Conservation (phyloP, 306 rosid species). For the Benincasa hispida region DNA sequence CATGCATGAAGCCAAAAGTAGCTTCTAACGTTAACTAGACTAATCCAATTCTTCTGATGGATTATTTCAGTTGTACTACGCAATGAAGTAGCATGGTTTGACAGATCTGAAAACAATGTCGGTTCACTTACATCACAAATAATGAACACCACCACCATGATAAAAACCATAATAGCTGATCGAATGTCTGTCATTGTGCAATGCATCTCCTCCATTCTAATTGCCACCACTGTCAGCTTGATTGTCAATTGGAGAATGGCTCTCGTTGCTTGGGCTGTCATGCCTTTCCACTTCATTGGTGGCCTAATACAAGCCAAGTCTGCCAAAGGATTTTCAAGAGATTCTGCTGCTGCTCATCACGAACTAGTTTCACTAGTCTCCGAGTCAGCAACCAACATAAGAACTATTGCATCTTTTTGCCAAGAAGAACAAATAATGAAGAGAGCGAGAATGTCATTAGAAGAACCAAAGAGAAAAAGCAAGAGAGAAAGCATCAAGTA, state of each 20-base stretch:
- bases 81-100: conserved; percentile 84
- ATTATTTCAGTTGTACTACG: conserved; percentile 46
- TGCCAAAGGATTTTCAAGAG: conserved; percentile 79
- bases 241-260: conserved; percentile 71
- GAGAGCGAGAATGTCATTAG: conserved; percentile 48
- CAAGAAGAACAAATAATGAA: conserved; percentile 55
- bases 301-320: conserved; percentile 86
- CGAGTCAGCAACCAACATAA: conserved; percentile 71
- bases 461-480: conserved; percentile 51
- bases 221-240: conserved; percentile 80
- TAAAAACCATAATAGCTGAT: conserved; percentile 71
- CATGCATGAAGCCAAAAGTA: background rate
- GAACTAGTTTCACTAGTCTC: conserved; percentile 65
- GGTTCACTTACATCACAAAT: conserved; percentile 67
- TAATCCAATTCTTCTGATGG: background rate
- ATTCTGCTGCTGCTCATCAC: conserved; percentile 54
- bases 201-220: conserved; percentile 72
- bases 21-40: background rate
- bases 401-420: conserved; percentile 74
- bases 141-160: conserved; percentile 64
- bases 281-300: conserved; percentile 97
- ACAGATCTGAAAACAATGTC: conserved; percentile 58
- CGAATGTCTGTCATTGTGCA: conserved; percentile 81
- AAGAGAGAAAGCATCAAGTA: conserved; percentile 61
- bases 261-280: conserved; percentile 90